These are phyloP conservation scores for Ophiostoma novo-ulmi DNA, from an alignment of 2,329 filamentous ascomycete species.

Conservation along the genomic window DNA sequence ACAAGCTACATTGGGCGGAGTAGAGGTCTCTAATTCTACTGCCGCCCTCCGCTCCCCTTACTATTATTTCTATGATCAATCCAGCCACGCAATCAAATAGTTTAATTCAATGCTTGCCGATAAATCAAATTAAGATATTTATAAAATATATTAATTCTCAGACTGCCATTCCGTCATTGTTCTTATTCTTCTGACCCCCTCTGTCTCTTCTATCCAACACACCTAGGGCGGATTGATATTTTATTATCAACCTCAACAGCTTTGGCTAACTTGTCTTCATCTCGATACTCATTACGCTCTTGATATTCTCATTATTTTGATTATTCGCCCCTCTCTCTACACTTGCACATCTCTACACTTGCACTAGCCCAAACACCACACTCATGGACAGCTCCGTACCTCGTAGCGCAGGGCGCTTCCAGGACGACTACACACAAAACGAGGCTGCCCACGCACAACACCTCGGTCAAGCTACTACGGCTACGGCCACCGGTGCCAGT, in stretches of 20 bases:
- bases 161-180: background rate
- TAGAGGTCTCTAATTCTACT: too few species aligned
- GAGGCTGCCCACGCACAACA: background rate
- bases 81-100: background rate
- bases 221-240: background rate
- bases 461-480: background rate
- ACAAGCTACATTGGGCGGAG: background rate
- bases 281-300: too few species aligned
- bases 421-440: slow-evolving; percentile 11
- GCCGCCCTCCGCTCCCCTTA: too few species aligned
- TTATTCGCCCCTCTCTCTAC: background rate
- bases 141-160: background rate
- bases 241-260: background rate
- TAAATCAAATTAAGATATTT: background rate
- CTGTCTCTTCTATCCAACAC: background rate
- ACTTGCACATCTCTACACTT: too few species aligned
- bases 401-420: slow-evolving; percentile 3
- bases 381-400: slow-evolving; percentile 8
- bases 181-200: background rate
- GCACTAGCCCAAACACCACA: background rate
- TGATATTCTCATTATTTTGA: background rate
- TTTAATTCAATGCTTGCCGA: background rate
- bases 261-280: background rate
- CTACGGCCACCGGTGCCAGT: background rate
- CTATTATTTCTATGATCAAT: background rate